These are phyloP conservation scores for Chaetothyriales sp. DNA, from an alignment of 2,329 filamentous ascomycete genomes.

Conservation along the genomic window DNA sequence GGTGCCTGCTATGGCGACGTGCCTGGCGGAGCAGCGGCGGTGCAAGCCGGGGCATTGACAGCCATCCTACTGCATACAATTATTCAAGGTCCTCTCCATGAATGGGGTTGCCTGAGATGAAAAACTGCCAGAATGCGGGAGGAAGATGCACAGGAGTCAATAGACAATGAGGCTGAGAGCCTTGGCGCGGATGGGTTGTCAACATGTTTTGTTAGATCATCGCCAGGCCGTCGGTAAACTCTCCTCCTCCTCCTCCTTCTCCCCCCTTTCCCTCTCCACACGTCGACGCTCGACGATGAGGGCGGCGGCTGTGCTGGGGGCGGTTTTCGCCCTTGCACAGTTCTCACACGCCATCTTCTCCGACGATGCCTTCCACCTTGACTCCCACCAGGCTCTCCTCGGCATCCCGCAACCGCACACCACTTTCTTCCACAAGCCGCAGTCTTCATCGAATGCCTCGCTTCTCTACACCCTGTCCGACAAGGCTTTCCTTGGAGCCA, in stretches of 20 bases:
- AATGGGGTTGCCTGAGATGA: too few relatives aligned
- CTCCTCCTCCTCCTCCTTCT: neutral
- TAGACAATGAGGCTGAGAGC: too few relatives aligned
- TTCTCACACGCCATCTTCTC: slow-evolving; percentile 49
- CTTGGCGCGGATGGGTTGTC: too few relatives aligned
- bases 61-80: neutral
- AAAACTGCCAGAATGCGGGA: too few relatives aligned
- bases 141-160: too few relatives aligned
- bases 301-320: neutral
- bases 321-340: neutral
- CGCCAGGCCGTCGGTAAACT: neutral
- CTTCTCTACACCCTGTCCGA: slow-evolving; percentile 86
- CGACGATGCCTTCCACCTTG: slow-evolving; percentile 82
- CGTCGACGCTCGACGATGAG: neutral
- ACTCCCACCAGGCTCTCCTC: slow-evolving; percentile 84
- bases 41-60: slow-evolving; percentile 31
- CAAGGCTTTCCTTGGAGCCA: slow-evolving; percentile 65
- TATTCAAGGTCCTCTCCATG: neutral
- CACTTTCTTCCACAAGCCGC: slow-evolving; percentile 89
- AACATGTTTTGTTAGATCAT: neutral
- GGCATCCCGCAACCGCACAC: slow-evolving; percentile 68
- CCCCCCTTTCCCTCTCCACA: neutral
- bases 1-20: slow-evolving; percentile 23
- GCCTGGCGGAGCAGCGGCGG: slow-evolving; percentile 26
- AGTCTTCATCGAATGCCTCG: slow-evolving; percentile 67